Evolutionary conservation across 2,329 filamentous ascomycete genomes (phyloP).

Genomic region (Sphaerulina musiva): DNA sequence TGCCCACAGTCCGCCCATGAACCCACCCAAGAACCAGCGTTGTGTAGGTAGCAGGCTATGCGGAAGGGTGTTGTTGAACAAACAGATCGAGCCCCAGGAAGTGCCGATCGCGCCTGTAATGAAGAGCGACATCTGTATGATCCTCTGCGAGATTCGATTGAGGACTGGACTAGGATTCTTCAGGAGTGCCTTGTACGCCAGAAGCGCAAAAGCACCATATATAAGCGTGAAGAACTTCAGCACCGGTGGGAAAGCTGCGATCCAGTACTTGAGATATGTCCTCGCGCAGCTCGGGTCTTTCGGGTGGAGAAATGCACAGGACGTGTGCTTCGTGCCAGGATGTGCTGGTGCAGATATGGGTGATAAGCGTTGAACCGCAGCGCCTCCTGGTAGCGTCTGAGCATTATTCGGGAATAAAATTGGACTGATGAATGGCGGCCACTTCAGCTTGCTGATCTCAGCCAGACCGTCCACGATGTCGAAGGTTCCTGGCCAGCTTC

Average conservation of each 20-base stretch:
- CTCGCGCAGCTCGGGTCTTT: conserved; percentile 79
- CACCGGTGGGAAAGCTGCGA: conserved; percentile 71
- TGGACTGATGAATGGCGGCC: conserved; percentile 83
- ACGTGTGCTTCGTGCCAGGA: conserved; percentile 75
- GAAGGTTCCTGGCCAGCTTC: conserved; percentile 68
- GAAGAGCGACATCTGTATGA: conserved; percentile 70
- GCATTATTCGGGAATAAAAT: conserved; percentile 69
- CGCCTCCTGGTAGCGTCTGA: conserved; percentile 46
- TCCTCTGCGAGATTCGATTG: conserved; percentile 58
- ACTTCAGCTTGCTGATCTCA: conserved; percentile 71
- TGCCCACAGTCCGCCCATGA: conserved; percentile 78
- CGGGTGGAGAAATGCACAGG: conserved; percentile 85
- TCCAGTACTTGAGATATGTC: conserved; percentile 81
- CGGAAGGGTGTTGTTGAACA: conserved; percentile 76
- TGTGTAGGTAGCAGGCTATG: conserved; percentile 68
- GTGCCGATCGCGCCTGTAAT: conserved; percentile 77
- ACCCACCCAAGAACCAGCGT: conserved; percentile 83
- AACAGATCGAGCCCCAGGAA: conserved; percentile 80
- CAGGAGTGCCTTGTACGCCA: conserved; percentile 62
- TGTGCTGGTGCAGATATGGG: conserved; percentile 80
- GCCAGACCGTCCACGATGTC: conserved; percentile 76
- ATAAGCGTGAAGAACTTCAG: conserved; percentile 71
- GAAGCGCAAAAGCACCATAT: conserved; percentile 64
- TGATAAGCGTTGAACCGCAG: conserved; percentile 60
- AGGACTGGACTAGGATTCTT: conserved; percentile 61